A percentile compares a stretch with the other conserved stretches of the same genome.
These are phyloP conservation scores for Populus alba DNA, from an alignment of 345 rosid species.

Conservation along the genomic window DNA sequence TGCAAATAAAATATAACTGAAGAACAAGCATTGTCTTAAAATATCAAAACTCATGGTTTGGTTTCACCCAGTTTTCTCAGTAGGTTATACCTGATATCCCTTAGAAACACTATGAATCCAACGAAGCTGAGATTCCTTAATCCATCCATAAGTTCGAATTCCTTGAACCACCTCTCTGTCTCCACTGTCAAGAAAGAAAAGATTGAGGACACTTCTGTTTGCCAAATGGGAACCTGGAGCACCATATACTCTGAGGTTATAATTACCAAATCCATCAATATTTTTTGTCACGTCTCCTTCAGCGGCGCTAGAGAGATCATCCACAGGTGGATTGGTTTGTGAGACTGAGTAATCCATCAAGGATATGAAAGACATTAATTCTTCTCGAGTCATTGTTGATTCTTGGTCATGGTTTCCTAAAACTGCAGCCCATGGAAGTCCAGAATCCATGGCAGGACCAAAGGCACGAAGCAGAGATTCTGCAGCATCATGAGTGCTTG, in stretches of 20 bases:
- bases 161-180: slow-evolving; percentile 66
- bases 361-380: slow-evolving; percentile 78
- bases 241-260: slow-evolving; percentile 57
- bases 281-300: slow-evolving; percentile 14
- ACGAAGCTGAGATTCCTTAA: slow-evolving; percentile 76
- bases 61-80: background rate
- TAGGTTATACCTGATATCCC: slow-evolving; percentile 42
- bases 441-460: slow-evolving; percentile 62
- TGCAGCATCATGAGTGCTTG: slow-evolving; percentile 84
- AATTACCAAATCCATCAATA: slow-evolving; percentile 85
- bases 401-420: slow-evolving; percentile 95
- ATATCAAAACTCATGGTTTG: background rate
- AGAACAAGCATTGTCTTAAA: background rate
- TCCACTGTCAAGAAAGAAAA: slow-evolving; percentile 86
- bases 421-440: slow-evolving; percentile 90
- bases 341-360: slow-evolving; percentile 87
- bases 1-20: background rate
- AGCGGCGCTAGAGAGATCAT: slow-evolving; percentile 25
- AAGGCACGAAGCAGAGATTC: slow-evolving; percentile 71
- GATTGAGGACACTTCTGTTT: slow-evolving; percentile 69
- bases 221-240: slow-evolving; percentile 73
- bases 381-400: slow-evolving; percentile 76
- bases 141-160: slow-evolving; percentile 74
- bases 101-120: slow-evolving; percentile 62
- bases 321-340: slow-evolving; percentile 48